These are phyloP conservation scores for Ophiostoma angusticollis DNA, from an alignment of 2,329 filamentous ascomycete genomes.

Conservation along the genomic window DNA sequence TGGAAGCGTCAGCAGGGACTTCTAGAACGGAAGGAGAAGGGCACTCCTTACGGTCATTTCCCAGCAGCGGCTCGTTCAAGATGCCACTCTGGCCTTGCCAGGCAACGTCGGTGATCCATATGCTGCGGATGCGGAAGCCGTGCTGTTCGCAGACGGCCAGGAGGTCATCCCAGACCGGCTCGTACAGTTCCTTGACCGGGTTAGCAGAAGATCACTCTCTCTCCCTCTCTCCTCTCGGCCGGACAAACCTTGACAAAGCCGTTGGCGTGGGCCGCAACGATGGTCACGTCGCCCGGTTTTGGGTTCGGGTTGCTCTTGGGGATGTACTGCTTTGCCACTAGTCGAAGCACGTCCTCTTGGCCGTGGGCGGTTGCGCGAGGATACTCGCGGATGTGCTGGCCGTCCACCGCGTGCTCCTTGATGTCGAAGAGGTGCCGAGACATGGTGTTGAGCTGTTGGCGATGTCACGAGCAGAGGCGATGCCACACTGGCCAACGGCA, in stretches of 20 bases:
- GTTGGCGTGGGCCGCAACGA: constrained; percentile 81
- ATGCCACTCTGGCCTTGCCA: constrained; percentile 70
- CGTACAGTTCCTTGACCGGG: constrained; percentile 76
- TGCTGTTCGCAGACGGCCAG: constrained; percentile 41
- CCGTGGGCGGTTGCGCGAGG: constrained; percentile 55
- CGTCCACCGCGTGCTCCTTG: constrained; percentile 59
- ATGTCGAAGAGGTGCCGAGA: constrained; percentile 41
- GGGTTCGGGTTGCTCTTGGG: constrained; percentile 58
- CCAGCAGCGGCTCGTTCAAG: constrained; percentile 62
- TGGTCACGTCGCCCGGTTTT: constrained; percentile 64
- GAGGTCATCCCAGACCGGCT: constrained; percentile 81
- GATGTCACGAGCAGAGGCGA: neutral
- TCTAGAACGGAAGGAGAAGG: neutral
- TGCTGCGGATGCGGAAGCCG: constrained; percentile 60
- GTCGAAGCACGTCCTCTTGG: constrained; percentile 60
- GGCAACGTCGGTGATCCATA: constrained; percentile 86
- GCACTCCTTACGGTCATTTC: constrained; percentile 63
- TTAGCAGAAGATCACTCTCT: no score
- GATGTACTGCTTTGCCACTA: constrained; percentile 80
- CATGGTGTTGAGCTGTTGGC: constrained; percentile 6
- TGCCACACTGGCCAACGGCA: neutral
- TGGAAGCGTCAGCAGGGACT: constrained; percentile 8
- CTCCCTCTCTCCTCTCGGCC: no score
- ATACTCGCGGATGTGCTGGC: constrained; percentile 74
- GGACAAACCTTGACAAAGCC: constrained; percentile 68